These are phyloP conservation scores for Fragilaria crotonensis DNA, from an alignment of 108 stramenopile genomes.

Conservation along the genomic window DNA sequence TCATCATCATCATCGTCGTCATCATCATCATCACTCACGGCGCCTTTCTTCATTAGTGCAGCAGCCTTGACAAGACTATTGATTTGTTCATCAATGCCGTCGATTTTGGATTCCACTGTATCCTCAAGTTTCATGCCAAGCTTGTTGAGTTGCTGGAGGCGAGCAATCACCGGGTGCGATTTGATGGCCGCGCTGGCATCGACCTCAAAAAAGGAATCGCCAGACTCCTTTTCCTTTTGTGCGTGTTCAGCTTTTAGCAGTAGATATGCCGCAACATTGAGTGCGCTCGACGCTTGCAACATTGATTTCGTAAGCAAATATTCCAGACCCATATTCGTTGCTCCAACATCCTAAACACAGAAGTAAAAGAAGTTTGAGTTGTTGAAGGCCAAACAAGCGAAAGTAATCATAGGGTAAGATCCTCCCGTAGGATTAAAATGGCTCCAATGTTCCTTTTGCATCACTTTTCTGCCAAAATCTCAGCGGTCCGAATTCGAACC, in stretches of 20 bases:
- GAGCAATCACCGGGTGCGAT: constrained; percentile 71
- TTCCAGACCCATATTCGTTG: constrained; percentile 53
- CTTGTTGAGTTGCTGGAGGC: constrained; percentile 58
- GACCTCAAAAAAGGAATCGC: constrained; percentile 11
- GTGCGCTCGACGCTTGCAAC: constrained; percentile 52
- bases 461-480: constrained; percentile 70
- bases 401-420: constrained; percentile 19
- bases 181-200: constrained; percentile 27
- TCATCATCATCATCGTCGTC: constrained; percentile 8
- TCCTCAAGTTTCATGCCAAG: constrained; percentile 49
- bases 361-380: constrained; percentile 2
- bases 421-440: constrained; percentile 65
- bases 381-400: constrained; percentile 65
- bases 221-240: constrained; percentile 1
- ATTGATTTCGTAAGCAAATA: constrained; percentile 67
- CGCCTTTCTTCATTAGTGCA: constrained; percentile 34
- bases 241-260: constrained; percentile 51
- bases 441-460: constrained; percentile 53
- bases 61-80: constrained; percentile 65
- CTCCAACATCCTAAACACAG: constrained; percentile 61
- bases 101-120: constrained; percentile 42
- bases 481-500: constrained; percentile 24
- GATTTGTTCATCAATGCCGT: constrained; percentile 45
- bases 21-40: constrained; percentile 28
- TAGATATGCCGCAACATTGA: constrained; percentile 75